Percentiles rank a stretch among this genome's conserved stretches.
phyloP scores from a whole-genome alignment of 352 stramenopile genomes.

The Pythium phragmiticola region DNA sequence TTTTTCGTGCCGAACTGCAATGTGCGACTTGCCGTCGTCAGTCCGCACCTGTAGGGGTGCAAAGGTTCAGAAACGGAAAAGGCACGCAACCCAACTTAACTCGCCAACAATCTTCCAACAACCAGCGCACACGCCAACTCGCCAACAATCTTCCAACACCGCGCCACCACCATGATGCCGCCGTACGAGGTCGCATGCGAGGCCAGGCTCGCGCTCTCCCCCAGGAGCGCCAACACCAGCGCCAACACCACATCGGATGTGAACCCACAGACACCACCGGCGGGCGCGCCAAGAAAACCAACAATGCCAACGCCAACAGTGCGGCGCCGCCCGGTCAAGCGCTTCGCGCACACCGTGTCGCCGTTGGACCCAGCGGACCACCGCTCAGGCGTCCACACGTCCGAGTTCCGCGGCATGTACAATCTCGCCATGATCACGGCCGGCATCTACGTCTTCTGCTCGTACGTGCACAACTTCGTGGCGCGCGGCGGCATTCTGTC shows the following conservation, averaged over 20 bases:
- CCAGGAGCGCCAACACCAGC: neutral
- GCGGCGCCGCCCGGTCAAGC: constrained; percentile 39
- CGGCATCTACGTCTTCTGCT: constrained; percentile 61
- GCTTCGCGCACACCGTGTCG: constrained; percentile 61
- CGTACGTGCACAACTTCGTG: constrained; percentile 54
- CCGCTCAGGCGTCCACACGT: constrained; percentile 68
- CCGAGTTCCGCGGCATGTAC: constrained; percentile 77
- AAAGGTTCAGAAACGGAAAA: constrained; percentile 11
- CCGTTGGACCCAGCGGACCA: constrained; percentile 64
- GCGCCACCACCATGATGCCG: constrained; percentile 5
- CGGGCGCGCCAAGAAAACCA: neutral
- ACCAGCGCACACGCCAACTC: neutral
- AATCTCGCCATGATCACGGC: constrained; percentile 69
- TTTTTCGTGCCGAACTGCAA: neutral
- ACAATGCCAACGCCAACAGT: neutral
- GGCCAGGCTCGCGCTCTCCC: constrained; percentile 9
- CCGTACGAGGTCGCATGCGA: constrained; percentile 16
- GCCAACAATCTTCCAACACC: neutral
- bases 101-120: neutral
- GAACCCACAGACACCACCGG: neutral
- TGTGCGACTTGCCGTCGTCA: constrained; percentile 18
- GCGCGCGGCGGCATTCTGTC: constrained; percentile 51
- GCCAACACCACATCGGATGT: neutral
- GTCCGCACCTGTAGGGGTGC: neutral
- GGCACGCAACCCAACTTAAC: neutral